Evolutionary conservation across 2,329 filamentous ascomycete genomes (phyloP).

Genomic region (Drechslerella coelobrocha): DNA sequence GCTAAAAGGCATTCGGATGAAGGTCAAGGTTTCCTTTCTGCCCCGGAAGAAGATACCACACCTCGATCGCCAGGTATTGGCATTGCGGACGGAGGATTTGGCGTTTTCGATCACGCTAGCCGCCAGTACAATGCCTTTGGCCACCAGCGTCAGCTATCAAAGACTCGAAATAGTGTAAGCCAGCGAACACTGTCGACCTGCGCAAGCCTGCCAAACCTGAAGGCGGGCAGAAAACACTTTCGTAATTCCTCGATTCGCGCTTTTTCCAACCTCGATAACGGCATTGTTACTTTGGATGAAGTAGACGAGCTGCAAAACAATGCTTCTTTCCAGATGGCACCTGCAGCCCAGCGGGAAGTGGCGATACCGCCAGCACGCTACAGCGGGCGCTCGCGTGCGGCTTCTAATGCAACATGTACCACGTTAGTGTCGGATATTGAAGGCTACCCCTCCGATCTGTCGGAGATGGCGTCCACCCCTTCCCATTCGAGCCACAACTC

Average conservation of each 20-base stretch:
- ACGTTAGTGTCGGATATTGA: slow-evolving; percentile 49
- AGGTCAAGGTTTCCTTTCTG: slow-evolving; percentile 16
- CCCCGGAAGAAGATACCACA: slow-evolving; percentile 15
- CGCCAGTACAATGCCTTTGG: slow-evolving; percentile 43
- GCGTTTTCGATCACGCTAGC: slow-evolving; percentile 39
- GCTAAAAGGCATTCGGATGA: slow-evolving; percentile 36
- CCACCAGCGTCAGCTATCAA: slow-evolving; percentile 39
- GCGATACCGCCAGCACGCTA: slow-evolving; percentile 45
- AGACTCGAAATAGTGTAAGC: slow-evolving; percentile 34
- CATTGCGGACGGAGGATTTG: slow-evolving; percentile 47
- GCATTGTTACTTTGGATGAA: slow-evolving; percentile 43
- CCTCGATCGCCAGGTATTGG: slow-evolving; percentile 28
- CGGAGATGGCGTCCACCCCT: slow-evolving; percentile 45
- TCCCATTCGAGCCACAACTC: slow-evolving; percentile 48
- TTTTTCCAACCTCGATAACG: slow-evolving; percentile 41
- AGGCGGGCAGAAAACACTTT: slow-evolving; percentile 40
- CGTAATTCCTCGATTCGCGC: slow-evolving; percentile 41
- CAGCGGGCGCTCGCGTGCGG: slow-evolving; percentile 49
- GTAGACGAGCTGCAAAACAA: slow-evolving; percentile 24
- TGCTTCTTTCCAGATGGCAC: slow-evolving; percentile 19
- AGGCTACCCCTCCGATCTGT: slow-evolving; percentile 44
- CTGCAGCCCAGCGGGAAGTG: slow-evolving; percentile 44
- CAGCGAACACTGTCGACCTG: slow-evolving; percentile 40
- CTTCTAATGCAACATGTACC: slow-evolving; percentile 49
- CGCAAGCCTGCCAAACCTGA: slow-evolving; percentile 46